A percentile compares a stretch with the other conserved stretches of the same genome.
Conservation (phyloP, 2,329 filamentous ascomycete genomes). For the Juglanconis sp. region DNA sequence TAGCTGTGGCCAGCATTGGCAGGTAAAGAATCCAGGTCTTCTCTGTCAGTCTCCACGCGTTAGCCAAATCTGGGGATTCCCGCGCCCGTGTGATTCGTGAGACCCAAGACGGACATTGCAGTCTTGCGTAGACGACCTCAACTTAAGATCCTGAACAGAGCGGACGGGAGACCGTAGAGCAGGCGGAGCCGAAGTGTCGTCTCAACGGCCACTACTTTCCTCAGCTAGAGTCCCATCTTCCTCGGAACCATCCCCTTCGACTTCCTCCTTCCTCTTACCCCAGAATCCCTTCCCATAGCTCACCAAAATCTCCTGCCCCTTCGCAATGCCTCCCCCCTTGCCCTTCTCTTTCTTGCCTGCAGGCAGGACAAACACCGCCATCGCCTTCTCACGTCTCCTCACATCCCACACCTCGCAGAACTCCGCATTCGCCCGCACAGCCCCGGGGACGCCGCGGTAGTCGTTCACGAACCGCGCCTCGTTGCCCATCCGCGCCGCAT, state of each 20-base stretch:
- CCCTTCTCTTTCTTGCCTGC: conserved; percentile 28
- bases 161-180: too few species aligned
- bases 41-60: too few species aligned
- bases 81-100: neutral
- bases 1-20: too few species aligned
- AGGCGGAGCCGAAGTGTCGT: too few species aligned
- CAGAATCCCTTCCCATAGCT: conserved; percentile 69
- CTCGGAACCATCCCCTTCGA: neutral
- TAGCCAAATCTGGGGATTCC: neutral
- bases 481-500: conserved; percentile 56
- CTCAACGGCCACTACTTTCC: neutral
- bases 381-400: conserved; percentile 47
- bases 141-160: too few species aligned
- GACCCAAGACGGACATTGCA: too few species aligned
- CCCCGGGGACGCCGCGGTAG: conserved; percentile 53
- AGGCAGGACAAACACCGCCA: conserved; percentile 56
- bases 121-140: too few species aligned
- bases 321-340: conserved; percentile 39
- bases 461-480: conserved; percentile 67
- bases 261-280: conserved; percentile 44
- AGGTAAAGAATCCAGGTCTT: too few species aligned
- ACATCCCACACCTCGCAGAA: conserved; percentile 58
- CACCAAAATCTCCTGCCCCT: conserved; percentile 62
- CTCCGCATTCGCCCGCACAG: conserved; percentile 51
- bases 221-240: neutral